These are phyloP conservation scores for Oropetium thomaeum DNA, from an alignment of 176 grass and related monocot genomes.

Conservation along the genomic window DNA sequence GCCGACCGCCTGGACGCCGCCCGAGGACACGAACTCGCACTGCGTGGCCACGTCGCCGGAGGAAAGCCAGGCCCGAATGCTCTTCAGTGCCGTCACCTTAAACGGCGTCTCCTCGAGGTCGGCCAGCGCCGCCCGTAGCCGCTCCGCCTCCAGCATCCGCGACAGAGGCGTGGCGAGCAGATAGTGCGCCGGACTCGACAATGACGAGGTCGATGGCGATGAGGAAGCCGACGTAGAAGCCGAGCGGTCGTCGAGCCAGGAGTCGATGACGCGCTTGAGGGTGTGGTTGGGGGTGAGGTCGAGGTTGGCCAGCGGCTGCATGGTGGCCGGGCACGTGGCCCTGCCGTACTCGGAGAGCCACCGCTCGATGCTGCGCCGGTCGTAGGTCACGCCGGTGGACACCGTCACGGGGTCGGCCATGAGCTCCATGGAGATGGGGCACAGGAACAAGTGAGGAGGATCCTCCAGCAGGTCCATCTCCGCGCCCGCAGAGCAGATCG, in stretches of 20 bases:
- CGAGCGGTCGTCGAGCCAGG: slow-evolving; percentile 41
- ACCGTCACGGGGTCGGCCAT: slow-evolving; percentile 87
- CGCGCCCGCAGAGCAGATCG: neutral
- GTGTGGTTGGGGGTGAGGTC: slow-evolving; percentile 92
- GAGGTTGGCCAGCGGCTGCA: slow-evolving; percentile 57
- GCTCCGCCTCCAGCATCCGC: slow-evolving; percentile 34
- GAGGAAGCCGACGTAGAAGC: slow-evolving; percentile 7
- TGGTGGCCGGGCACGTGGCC: slow-evolving; percentile 74
- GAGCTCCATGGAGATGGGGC: slow-evolving; percentile 92
- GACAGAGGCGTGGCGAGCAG: slow-evolving; percentile 35
- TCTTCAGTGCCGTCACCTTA: slow-evolving; percentile 68
- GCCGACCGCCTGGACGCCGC: slow-evolving; percentile 42
- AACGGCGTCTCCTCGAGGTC: slow-evolving; percentile 64
- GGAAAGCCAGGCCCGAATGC: slow-evolving; percentile 36
- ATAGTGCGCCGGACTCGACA: slow-evolving; percentile 29
- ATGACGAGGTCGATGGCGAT: slow-evolving; percentile 31
- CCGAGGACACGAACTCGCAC: slow-evolving; percentile 43
- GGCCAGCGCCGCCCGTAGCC: slow-evolving; percentile 37
- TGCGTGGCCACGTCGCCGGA: slow-evolving; percentile 44
- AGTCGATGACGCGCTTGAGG: slow-evolving; percentile 72
- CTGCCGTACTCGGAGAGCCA: slow-evolving; percentile 70
- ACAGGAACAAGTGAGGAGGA: slow-evolving; percentile 55
- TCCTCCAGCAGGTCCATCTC: slow-evolving; percentile 37
- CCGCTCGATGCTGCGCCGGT: slow-evolving; percentile 76
- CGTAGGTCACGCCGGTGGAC: slow-evolving; percentile 82